Conservation (phyloP, 495 filamentous ascomycete species). For the Trichoderma asperelloides region DNA sequence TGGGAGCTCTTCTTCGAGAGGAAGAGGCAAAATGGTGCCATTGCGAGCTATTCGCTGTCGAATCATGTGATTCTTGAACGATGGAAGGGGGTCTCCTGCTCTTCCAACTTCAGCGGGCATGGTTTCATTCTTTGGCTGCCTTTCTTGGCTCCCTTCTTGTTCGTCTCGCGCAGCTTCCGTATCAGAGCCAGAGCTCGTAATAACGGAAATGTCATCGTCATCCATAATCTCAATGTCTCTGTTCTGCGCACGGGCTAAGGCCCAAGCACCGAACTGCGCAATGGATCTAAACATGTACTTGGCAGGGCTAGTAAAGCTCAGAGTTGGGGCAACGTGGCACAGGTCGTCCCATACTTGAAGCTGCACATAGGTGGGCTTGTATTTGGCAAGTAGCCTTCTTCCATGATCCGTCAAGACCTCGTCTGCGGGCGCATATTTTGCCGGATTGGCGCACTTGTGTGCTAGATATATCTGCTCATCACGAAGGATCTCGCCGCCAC, state of each 20-base stretch:
- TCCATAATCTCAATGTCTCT: constrained; percentile 69
- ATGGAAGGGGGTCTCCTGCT: constrained; percentile 72
- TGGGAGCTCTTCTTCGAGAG: constrained; percentile 48
- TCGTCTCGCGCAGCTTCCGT: constrained; percentile 26
- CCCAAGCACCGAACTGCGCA: constrained; percentile 88
- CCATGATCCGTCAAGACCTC: constrained; percentile 53
- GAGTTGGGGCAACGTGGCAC: constrained; percentile 82
- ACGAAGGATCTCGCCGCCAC: constrained; percentile 78
- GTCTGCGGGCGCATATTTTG: constrained; percentile 60
- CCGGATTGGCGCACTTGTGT: constrained; percentile 82
- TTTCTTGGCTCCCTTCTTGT: constrained; percentile 10
- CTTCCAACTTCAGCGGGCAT: constrained; percentile 50
- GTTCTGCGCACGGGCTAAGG: constrained; percentile 72
- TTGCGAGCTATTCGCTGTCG: constrained; percentile 74
- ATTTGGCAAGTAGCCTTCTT: constrained; percentile 52
- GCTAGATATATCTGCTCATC: constrained; percentile 95
- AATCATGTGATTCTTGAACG: constrained; percentile 79
- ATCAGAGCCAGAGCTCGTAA: constrained; percentile 49
- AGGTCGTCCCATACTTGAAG: constrained; percentile 95
- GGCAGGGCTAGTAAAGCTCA: constrained; percentile 87
- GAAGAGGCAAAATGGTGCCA: constrained; percentile 60
- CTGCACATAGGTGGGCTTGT: constrained; percentile 79
- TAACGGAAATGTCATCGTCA: constrained; percentile 67
- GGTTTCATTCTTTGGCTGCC: constrained; percentile 14
- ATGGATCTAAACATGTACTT: constrained; percentile 90